phyloP scores from a whole-genome alignment of 192 early-diverging fungal species.

The Umbelopsis ramanniana region DNA sequence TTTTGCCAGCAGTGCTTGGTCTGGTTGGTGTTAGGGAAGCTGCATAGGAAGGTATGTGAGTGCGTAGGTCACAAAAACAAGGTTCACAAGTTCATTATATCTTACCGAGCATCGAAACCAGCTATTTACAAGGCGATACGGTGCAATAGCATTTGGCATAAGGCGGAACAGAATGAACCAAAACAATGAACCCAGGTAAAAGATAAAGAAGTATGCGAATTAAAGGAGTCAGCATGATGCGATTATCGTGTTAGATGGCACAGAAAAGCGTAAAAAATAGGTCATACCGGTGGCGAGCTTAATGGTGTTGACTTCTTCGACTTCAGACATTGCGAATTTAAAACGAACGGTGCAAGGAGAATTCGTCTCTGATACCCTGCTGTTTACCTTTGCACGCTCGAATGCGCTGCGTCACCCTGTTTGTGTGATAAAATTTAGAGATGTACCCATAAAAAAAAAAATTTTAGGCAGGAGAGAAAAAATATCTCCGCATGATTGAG shows the following conservation, averaged over 20 bases:
- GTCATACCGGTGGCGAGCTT: constrained; percentile 37
- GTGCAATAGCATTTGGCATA: not conserved
- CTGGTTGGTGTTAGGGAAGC: constrained; percentile 99
- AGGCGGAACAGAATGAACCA: not conserved
- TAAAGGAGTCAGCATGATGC: not conserved
- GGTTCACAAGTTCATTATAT: not conserved
- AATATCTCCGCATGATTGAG: no score
- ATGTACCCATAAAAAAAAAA: not conserved
- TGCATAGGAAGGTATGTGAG: not conserved
- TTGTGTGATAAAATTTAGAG: constrained; percentile 10
- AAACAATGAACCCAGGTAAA: not conserved
- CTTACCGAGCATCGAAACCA: constrained; percentile 63
- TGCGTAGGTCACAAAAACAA: not conserved
- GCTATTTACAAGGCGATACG: constrained; percentile 35
- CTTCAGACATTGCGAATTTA: constrained; percentile 34
- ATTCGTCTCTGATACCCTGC: constrained; percentile 22
- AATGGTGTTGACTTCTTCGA: constrained; percentile 22
- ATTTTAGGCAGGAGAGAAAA: no score
- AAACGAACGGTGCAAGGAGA: constrained; percentile 29
- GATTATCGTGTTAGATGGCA: not conserved
- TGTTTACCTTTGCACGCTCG: constrained; percentile 14
- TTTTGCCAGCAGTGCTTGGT: constrained; percentile 99
- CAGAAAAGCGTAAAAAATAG: not conserved
- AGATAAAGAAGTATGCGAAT: not conserved
- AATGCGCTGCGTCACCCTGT: constrained; percentile 7